A percentile compares a stretch with the other conserved stretches of the same genome.
Conservation (phyloP, 331 rosid species). For the Quercus lobata region DNA sequence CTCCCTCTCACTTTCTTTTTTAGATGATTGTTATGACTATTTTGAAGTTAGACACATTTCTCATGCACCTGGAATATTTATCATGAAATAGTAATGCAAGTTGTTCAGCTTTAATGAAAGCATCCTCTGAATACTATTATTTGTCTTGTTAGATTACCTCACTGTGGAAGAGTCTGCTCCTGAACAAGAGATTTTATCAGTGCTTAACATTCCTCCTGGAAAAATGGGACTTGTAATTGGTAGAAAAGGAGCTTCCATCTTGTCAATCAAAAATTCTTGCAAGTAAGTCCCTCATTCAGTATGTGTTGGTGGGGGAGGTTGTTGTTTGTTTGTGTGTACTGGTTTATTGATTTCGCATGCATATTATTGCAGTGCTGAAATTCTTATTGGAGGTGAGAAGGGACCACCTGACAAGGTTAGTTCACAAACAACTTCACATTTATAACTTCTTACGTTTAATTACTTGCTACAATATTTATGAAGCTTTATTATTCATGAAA, state of each 20-base stretch:
- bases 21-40: too few species aligned
- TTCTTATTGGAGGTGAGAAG: not conserved
- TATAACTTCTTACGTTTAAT: too few species aligned
- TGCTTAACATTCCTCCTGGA: not conserved
- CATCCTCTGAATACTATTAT: not conserved
- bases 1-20: too few species aligned
- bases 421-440: too few species aligned
- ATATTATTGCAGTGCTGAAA: not conserved
- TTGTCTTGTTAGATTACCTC: not conserved
- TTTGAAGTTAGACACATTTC: too few species aligned
- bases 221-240: not conserved
- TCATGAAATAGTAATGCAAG: not conserved
- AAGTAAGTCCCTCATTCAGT: not conserved
- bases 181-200: not conserved
- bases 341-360: not conserved
- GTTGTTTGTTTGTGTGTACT: not conserved
- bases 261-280: not conserved
- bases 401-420: not conserved
- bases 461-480: not conserved
- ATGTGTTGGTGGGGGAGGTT: not conserved
- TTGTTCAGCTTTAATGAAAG: not conserved
- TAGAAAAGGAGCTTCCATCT: not conserved
- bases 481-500: not conserved
- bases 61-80: too few species aligned
- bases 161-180: not conserved